Evolutionary conservation across 208 protist species (phyloP), one percentile per base, ranked within the genome.

Genomic region (Leishmania martiniquensis): DNA sequence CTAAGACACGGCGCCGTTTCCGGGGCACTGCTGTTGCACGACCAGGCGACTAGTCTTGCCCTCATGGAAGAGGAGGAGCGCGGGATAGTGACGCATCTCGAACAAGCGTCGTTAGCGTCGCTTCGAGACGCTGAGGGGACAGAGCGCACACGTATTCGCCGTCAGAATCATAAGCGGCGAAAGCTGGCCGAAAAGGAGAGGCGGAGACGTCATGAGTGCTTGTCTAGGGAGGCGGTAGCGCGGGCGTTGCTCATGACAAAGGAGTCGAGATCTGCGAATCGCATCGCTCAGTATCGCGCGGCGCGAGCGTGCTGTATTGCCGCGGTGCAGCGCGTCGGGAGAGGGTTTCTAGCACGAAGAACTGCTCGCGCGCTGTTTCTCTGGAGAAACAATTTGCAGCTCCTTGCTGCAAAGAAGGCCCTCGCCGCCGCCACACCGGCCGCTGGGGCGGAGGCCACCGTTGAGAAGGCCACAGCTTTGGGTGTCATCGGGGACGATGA

Each of bases 1-100:
- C 60, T 91, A n/a, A 69, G 80, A 15, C 42, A 81, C 75, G 86
- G 81, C 22, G 84, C 86, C 7, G 59, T 76, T 4, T 74, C 79
- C 39, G 76, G 80, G 1, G 59, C 69, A n/a, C 45, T 82, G 51
- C 22, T 89, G 7, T 72, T 78, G n/a, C 42, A 55, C 20, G 70
- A 83, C 29, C 68, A 67, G 17, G 63, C 73, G 13, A 63, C 68
- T 7, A 32, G 62, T n/a, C 51, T 87, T 29, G 37, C 59, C 7
- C 45, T 60, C 2, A 57, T 34, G 2, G 83, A 89, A 54, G 63
- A 77, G 34, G 72, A 67, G 45, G 67, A 65, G 25, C 76, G 80
- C 37, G 76, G 42, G 63, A 22, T 6, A 2, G 34, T 79, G 45
- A 51, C 62, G n/a, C 42, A 20, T 5, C 13, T 13, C 49, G 76